Percentiles rank a stretch among this genome's conserved stretches.
These are phyloP conservation scores for Caryopteris hybrid DNA, from an alignment of 305 asterid species.

Conservation along the genomic window DNA sequence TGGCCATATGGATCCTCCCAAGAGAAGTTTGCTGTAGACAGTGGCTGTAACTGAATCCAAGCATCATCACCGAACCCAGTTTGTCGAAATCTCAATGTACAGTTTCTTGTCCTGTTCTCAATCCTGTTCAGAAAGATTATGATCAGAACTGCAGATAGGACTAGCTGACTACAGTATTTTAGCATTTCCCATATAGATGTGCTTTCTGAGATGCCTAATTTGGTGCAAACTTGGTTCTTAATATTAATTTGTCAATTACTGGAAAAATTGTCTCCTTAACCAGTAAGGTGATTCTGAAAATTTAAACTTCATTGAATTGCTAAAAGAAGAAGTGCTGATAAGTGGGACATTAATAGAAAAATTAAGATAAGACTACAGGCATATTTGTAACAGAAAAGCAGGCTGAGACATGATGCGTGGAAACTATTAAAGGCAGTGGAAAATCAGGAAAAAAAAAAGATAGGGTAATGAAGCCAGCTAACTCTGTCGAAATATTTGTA, in stretches of 20 bases:
- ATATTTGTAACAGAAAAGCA: neutral
- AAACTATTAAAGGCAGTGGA: neutral
- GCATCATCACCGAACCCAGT: slow-evolving; percentile 82
- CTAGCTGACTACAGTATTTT: neutral
- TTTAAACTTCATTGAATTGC: neutral
- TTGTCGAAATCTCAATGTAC: slow-evolving; percentile 63
- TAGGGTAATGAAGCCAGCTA: neutral
- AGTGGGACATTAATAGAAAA: neutral
- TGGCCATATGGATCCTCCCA: slow-evolving; percentile 95
- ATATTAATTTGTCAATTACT: neutral
- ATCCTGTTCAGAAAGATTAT: slow-evolving; percentile 46
- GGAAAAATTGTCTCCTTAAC: neutral
- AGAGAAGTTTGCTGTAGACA: slow-evolving; percentile 68
- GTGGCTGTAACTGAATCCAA: slow-evolving; percentile 70
- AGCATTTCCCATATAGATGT: neutral
- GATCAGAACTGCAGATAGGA: slow-evolving; percentile 17
- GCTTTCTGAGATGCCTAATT: slow-evolving; percentile 3
- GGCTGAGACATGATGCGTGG: neutral
- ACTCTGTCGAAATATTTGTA: neutral
- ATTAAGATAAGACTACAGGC: neutral
- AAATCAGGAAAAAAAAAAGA: neutral
- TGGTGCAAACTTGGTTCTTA: neutral
- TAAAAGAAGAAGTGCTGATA: neutral
- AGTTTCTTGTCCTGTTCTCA: slow-evolving; percentile 74
- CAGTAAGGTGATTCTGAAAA: neutral